Percentiles rank a stretch among this genome's conserved stretches.
These are phyloP conservation scores for Amanita exitialis DNA, from an alignment of 768 basidiomycete species.

Conservation along the genomic window DNA sequence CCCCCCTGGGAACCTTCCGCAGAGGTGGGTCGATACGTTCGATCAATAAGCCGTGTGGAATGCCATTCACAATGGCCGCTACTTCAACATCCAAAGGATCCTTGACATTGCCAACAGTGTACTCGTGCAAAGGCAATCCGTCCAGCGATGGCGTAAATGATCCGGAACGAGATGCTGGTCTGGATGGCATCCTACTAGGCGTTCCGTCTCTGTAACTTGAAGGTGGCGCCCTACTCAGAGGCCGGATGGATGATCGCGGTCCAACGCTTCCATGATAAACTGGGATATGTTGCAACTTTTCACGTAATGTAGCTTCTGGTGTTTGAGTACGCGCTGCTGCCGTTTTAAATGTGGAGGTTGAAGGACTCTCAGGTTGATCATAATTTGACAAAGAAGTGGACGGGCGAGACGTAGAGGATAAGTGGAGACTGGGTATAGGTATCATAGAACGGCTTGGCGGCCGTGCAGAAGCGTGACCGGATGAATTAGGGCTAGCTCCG, in stretches of 20 bases:
- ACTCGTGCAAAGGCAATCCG: constrained; percentile 44
- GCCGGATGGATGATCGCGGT: constrained; percentile 28
- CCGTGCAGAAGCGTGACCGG: constrained; percentile 39
- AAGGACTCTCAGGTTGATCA: constrained; percentile 40
- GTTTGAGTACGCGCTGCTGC: constrained; percentile 51
- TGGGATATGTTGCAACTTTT: constrained; percentile 50
- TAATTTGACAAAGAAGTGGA: constrained; percentile 64
- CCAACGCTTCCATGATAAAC: constrained; percentile 36
- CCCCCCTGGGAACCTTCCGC: constrained; percentile 51
- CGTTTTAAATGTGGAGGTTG: constrained; percentile 31
- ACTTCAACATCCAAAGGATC: constrained; percentile 84
- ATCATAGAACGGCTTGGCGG: constrained; percentile 82
- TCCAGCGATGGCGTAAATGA: constrained; percentile 53
- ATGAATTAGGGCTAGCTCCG: constrained; percentile 32
- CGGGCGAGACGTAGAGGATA: constrained; percentile 62
- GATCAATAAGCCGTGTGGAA: constrained; percentile 67
- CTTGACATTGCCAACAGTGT: constrained; percentile 51
- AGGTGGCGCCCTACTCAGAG: constrained; percentile 45
- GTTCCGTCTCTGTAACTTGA: constrained; percentile 64
- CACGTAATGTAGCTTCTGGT: constrained; percentile 52
- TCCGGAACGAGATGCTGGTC: constrained; percentile 57
- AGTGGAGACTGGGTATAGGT: constrained; percentile 64
- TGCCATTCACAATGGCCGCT: constrained; percentile 62
- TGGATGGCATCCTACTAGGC: constrained; percentile 42
- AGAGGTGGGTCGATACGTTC: constrained; percentile 77